Percentiles rank a stretch among this genome's conserved stretches.
phyloP scores from a whole-genome alignment of 2,329 filamentous ascomycete species.

The Botryotinia narcissicola region DNA sequence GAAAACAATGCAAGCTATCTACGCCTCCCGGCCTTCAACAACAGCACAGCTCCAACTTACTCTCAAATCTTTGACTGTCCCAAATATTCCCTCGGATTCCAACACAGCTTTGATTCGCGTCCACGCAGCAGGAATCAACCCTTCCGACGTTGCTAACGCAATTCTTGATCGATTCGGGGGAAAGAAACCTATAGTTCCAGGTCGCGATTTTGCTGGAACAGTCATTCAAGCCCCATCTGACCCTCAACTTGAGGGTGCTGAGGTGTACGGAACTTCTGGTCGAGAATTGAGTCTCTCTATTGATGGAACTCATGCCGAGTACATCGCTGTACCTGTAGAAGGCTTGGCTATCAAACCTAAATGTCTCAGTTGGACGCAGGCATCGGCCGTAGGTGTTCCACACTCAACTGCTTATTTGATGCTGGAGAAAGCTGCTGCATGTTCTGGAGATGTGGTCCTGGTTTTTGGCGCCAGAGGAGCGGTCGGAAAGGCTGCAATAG shows the following conservation, averaged over 20 bases:
- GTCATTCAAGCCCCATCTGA: not conserved
- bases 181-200: not conserved
- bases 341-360: not conserved
- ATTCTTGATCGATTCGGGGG: not conserved
- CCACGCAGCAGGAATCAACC: not conserved
- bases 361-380: not conserved
- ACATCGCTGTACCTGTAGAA: not conserved
- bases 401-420: slow-evolving; percentile 1
- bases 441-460: not conserved
- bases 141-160: not conserved
- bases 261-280: not conserved
- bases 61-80: not conserved
- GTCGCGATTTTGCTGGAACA: not conserved
- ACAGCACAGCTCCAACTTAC: not conserved
- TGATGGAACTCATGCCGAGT: not conserved
- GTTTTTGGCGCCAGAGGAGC: not conserved
- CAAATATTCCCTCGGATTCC: not conserved
- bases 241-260: not conserved
- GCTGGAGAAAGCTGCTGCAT: not conserved
- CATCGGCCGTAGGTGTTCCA: not conserved
- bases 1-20: not conserved
- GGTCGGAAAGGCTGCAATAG: not conserved
- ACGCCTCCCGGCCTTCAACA: not conserved
- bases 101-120: not conserved
- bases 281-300: not conserved